A percentile compares a stretch with the other conserved stretches of the same genome.
phyloP scores from a whole-genome alignment of 2,329 filamentous ascomycete genomes.

The Xylaria sp. region DNA sequence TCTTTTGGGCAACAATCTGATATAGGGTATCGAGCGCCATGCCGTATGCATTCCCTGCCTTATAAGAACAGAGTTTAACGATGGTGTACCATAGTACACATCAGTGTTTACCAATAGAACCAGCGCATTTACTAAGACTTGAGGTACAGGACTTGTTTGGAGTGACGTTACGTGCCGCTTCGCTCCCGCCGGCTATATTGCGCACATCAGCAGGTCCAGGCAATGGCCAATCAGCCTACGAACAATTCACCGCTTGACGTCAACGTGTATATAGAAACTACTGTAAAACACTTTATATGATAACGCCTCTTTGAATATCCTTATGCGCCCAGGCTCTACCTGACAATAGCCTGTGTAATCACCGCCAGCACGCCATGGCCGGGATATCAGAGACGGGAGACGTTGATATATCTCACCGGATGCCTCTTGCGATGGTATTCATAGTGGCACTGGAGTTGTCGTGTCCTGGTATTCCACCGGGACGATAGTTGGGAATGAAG shows the following conservation, averaged over 20 bases:
- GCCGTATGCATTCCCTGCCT: slow-evolving; percentile 1
- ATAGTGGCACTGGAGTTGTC: background rate
- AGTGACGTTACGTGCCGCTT: slow-evolving; percentile 23
- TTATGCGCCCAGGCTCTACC: slow-evolving; percentile 37
- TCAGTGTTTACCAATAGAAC: slow-evolving; percentile 2
- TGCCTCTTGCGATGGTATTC: slow-evolving; percentile 8
- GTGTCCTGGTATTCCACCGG: slow-evolving; percentile 10
- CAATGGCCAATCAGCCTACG: slow-evolving; percentile 22
- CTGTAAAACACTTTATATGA: slow-evolving; percentile 28
- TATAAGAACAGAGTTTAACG: slow-evolving; percentile 3
- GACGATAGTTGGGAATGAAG: slow-evolving; percentile 37
- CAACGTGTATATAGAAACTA: slow-evolving; percentile 7
- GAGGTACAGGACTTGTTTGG: background rate
- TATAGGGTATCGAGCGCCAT: slow-evolving; percentile 1
- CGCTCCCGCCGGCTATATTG: slow-evolving; percentile 30
- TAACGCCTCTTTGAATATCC: slow-evolving; percentile 27
- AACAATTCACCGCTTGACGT: background rate
- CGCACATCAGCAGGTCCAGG: slow-evolving; percentile 27
- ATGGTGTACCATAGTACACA: background rate
- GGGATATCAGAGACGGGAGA: slow-evolving; percentile 21
- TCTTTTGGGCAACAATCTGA: background rate
- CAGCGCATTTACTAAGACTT: background rate
- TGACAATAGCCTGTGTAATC: slow-evolving; percentile 34
- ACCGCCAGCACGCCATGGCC: slow-evolving; percentile 25
- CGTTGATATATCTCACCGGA: slow-evolving; percentile 14